Evolutionary conservation across 106 monocot species (phyloP).

Genomic region (Agapanthus africanus): DNA sequence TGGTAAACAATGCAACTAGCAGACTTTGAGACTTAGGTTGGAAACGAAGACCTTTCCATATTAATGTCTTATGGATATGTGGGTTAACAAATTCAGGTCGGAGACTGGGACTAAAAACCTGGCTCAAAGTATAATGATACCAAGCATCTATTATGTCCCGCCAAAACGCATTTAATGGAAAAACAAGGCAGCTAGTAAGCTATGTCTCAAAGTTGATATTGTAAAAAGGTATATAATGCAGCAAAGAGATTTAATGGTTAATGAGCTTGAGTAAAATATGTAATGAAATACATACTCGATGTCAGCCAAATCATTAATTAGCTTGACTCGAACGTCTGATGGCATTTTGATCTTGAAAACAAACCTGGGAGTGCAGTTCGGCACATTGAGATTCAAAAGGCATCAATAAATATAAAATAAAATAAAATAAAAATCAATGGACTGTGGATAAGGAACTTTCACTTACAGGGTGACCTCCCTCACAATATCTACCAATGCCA

Average conservation of each 20-base stretch:
- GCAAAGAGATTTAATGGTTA: neutral
- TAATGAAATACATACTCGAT: conserved; percentile 64
- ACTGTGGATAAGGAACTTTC: too few relatives aligned
- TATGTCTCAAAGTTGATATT: too few relatives aligned
- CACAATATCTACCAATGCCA: conserved; percentile 93
- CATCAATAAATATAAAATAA: conserved; percentile 13
- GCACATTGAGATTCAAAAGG: neutral
- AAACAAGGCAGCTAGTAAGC: too few relatives aligned
- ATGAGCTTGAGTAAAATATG: neutral
- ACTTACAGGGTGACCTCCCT: conserved; percentile 92
- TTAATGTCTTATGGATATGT: too few relatives aligned
- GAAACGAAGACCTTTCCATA: too few relatives aligned
- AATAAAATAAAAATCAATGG: conserved; percentile 26
- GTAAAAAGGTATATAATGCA: neutral
- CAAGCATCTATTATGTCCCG: too few relatives aligned
- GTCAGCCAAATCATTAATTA: conserved; percentile 97
- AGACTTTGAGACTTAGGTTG: too few relatives aligned
- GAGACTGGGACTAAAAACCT: too few relatives aligned
- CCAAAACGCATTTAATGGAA: too few relatives aligned
- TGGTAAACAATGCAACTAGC: neutral
- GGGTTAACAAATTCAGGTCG: too few relatives aligned
- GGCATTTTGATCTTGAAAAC: conserved; percentile 97
- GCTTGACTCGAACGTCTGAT: conserved; percentile 62
- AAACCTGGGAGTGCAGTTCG: conserved; percentile 50
- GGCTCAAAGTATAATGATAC: neutral